A percentile compares a stretch with the other conserved stretches of the same genome.
Conservation (phyloP, 306 rosid genomes). For the Pterocarpus santalinus region DNA sequence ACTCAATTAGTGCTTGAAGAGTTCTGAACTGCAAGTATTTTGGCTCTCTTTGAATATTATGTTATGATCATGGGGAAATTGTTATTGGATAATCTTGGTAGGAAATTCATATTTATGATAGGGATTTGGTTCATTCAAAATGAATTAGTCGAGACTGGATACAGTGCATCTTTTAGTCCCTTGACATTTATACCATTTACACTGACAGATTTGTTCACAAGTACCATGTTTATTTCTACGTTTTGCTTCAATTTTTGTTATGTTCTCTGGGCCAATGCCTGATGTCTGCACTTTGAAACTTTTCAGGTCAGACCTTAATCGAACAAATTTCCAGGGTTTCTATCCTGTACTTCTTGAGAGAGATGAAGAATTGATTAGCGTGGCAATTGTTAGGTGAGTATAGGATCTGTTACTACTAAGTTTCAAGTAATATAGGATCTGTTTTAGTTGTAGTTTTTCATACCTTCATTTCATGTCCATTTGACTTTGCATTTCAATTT, state of each 20-base stretch:
- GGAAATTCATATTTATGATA: not conserved
- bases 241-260: slow-evolving; percentile 1
- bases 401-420: slow-evolving; percentile 35
- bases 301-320: slow-evolving; percentile 75
- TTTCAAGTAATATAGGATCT: slow-evolving; percentile 13
- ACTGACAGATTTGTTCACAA: slow-evolving; percentile 7
- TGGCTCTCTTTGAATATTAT: too few relatives aligned
- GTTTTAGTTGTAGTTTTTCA: slow-evolving; percentile 15
- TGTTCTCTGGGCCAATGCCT: slow-evolving; percentile 19
- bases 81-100: slow-evolving; percentile 7
- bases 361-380: slow-evolving; percentile 81
- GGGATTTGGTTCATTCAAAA: slow-evolving; percentile 18
- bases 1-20: slow-evolving; percentile 23
- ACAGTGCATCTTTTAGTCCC: slow-evolving; percentile 10
- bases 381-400: slow-evolving; percentile 82
- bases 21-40: not conserved
- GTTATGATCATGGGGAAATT: not conserved
- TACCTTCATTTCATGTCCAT: slow-evolving; percentile 18
- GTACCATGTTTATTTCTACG: not conserved
- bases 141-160: too few relatives aligned
- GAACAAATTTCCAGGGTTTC: slow-evolving; percentile 79
- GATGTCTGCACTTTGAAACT: slow-evolving; percentile 40
- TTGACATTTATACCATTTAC: slow-evolving; percentile 10
- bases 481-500: slow-evolving; percentile 40
- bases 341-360: slow-evolving; percentile 74